phyloP scores from a whole-genome alignment of 257 asterid species.

The Solanum chmielewskii region DNA sequence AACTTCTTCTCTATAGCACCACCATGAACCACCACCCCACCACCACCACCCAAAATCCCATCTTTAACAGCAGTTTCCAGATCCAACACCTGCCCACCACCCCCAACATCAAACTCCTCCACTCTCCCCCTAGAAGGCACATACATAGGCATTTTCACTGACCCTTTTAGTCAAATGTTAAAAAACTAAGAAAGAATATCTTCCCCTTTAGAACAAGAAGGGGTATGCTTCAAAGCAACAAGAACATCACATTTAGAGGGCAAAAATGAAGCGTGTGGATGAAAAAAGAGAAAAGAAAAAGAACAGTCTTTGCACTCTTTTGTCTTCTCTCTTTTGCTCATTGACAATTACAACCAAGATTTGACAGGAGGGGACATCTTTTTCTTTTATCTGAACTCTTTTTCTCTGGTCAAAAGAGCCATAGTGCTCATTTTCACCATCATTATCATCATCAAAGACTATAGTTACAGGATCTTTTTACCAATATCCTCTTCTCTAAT shows the following conservation, averaged over 20 bases:
- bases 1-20: slow-evolving; percentile 11
- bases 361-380: slow-evolving; percentile 19
- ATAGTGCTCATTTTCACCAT: slow-evolving; percentile 25
- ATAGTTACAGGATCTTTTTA: background rate
- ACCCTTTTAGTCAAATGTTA: background rate
- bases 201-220: background rate
- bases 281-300: slow-evolving; percentile 19
- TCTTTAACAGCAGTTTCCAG: slow-evolving; percentile 55
- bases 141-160: slow-evolving; percentile 34
- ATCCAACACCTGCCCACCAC: slow-evolving; percentile 45
- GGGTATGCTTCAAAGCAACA: slow-evolving; percentile 5
- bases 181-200: background rate
- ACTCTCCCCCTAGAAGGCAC: slow-evolving; percentile 27
- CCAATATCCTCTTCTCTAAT: background rate
- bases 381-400: slow-evolving; percentile 31
- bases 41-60: slow-evolving; percentile 56
- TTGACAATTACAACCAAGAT: slow-evolving; percentile 30
- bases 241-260: slow-evolving; percentile 13
- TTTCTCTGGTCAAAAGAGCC: slow-evolving; percentile 41
- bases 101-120: slow-evolving; percentile 31
- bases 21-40: slow-evolving; percentile 17
- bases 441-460: slow-evolving; percentile 20
- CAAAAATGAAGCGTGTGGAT: slow-evolving; percentile 34
- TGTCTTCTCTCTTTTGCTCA: slow-evolving; percentile 9
- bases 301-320: slow-evolving; percentile 11